Evolutionary conservation across 352 stramenopile genomes (phyloP).

Genomic region (Phytopythium chamaehyphon): DNA sequence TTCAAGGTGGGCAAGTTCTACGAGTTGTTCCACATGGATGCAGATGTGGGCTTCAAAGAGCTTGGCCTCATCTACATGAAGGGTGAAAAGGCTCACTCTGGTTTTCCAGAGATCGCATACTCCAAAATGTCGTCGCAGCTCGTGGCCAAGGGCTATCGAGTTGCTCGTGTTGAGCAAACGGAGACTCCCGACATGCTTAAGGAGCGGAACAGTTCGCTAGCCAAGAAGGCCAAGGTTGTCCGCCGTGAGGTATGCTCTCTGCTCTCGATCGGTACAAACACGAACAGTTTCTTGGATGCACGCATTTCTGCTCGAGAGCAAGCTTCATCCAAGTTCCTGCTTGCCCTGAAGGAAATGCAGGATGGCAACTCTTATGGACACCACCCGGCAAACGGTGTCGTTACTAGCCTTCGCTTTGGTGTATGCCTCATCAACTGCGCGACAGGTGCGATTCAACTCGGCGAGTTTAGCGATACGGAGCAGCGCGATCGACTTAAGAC

Average conservation of each 20-base stretch:
- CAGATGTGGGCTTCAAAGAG: constrained; percentile 96
- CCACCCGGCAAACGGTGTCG: constrained; percentile 7
- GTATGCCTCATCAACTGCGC: constrained; percentile 95
- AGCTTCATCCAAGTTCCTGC: constrained; percentile 42
- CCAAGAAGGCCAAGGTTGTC: constrained; percentile 87
- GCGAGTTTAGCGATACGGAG: constrained; percentile 97
- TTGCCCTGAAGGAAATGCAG: constrained; percentile 69
- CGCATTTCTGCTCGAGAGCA: constrained; percentile 51
- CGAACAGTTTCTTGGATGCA: constrained; percentile 93
- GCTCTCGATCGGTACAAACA: constrained; percentile 94
- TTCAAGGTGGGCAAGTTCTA: constrained; percentile 99
- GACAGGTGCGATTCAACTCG: constrained; percentile 91
- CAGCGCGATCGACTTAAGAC: constrained; percentile 95
- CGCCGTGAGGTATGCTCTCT: constrained; percentile 95
- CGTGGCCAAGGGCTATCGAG: constrained; percentile 95
- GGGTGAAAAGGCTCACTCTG: constrained; percentile 94
- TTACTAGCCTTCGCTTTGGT: constrained; percentile 80
- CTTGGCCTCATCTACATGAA: constrained; percentile 99
- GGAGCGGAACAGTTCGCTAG: constrained; percentile 80
- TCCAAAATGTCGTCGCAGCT: constrained; percentile 94
- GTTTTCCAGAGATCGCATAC: constrained; percentile 98
- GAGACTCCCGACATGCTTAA: constrained; percentile 98
- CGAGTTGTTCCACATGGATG: constrained; percentile 97
- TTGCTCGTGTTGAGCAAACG: constrained; percentile 98
- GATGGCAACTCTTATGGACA: constrained; percentile 28